A percentile compares a stretch with the other conserved stretches of the same genome.
These are phyloP conservation scores for Carpinus fangiana DNA, from an alignment of 306 rosid species.

Conservation along the genomic window DNA sequence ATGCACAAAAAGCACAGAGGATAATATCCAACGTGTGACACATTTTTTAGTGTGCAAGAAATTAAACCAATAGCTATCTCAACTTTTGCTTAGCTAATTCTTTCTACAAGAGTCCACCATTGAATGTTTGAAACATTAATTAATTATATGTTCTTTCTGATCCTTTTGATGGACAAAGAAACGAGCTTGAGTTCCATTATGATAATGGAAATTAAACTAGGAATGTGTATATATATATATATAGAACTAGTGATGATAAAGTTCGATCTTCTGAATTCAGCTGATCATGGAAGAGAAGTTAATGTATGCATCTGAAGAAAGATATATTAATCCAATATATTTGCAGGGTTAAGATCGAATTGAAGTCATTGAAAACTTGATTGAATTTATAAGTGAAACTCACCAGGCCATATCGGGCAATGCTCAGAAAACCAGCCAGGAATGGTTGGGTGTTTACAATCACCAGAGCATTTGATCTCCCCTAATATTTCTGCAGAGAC, in stretches of 20 bases:
- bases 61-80: not conserved
- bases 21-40: not conserved
- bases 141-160: too few relatives aligned
- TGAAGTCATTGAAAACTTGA: not conserved
- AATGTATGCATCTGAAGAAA: too few relatives aligned
- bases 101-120: not conserved
- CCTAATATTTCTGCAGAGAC: constrained; percentile 9
- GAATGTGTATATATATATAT: not conserved
- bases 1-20: not conserved
- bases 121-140: too few relatives aligned
- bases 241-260: too few relatives aligned
- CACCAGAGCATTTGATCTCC: constrained; percentile 9
- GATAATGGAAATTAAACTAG: not conserved
- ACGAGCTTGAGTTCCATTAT: not conserved
- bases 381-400: constrained; percentile 5
- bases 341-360: too few relatives aligned
- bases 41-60: too few relatives aligned
- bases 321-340: too few relatives aligned
- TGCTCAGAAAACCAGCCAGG: constrained; percentile 71
- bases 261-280: too few relatives aligned
- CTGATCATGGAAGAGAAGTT: too few relatives aligned
- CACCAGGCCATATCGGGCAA: constrained; percentile 73
- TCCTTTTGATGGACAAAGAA: not conserved
- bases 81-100: too few relatives aligned
- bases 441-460: constrained; percentile 31